Evolutionary conservation across 2,329 filamentous ascomycete species (phyloP).

Genomic region (Ophiostoma angusticollis): DNA sequence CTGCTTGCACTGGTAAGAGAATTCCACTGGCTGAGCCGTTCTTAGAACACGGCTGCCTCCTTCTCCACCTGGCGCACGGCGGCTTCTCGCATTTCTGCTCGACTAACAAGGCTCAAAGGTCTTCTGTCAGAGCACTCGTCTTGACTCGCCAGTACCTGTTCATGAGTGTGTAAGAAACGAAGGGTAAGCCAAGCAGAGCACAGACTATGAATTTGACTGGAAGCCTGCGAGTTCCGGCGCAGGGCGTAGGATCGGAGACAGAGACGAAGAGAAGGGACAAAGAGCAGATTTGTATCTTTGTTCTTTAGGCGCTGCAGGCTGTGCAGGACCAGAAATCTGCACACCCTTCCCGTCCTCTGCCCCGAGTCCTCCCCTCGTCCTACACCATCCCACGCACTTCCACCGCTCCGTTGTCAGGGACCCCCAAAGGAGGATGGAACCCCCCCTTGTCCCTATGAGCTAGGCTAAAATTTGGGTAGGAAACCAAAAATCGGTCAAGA

Average conservation of each 20-base stretch:
- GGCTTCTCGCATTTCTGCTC: too few species aligned
- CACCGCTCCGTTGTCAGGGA: constrained; percentile 18
- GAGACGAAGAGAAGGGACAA: not conserved
- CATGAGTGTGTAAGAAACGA: too few species aligned
- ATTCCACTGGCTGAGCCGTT: too few species aligned
- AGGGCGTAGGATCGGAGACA: too few species aligned
- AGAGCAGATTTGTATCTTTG: too few species aligned
- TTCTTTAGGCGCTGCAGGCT: constrained; percentile 2
- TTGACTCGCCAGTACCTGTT: too few species aligned
- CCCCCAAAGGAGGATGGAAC: constrained; percentile 1
- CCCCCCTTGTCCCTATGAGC: not conserved
- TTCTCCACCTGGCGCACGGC: too few species aligned
- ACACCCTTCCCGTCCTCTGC: constrained; percentile 15
- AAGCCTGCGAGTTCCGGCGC: too few species aligned
- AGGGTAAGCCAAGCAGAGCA: constrained; percentile 6
- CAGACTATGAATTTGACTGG: too few species aligned
- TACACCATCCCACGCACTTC: constrained; percentile 13
- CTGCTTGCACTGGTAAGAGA: too few species aligned
- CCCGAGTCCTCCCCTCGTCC: not conserved
- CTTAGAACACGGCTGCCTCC: too few species aligned
- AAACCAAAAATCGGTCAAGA: constrained; percentile 19
- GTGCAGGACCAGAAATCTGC: constrained; percentile 24
- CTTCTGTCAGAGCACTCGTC: too few species aligned
- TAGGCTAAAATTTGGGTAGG: constrained; percentile 32
- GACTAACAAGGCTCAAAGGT: constrained; percentile 3